Conservation (phyloP, 331 rosid genomes). For the Quercus phellos region DNA sequence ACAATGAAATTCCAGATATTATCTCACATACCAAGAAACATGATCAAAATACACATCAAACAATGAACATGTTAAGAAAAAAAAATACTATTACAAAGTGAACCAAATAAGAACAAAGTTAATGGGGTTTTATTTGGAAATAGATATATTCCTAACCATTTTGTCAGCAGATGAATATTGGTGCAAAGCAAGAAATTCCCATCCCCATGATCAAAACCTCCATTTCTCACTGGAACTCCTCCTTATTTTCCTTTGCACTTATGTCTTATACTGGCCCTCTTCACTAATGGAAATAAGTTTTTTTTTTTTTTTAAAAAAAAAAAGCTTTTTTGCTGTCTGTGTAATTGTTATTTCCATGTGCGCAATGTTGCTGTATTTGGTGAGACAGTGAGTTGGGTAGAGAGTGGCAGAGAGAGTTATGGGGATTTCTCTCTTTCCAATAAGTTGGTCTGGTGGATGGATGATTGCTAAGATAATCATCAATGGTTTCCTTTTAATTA, state of each 20-base stretch:
- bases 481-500: neutral
- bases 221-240: neutral
- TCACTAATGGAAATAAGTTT: neutral
- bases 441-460: constrained; percentile 25
- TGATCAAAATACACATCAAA: constrained; percentile 8
- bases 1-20: neutral
- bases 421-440: constrained; percentile 13
- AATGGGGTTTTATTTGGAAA: neutral
- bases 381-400: constrained; percentile 20
- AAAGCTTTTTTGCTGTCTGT: neutral
- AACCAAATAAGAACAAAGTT: neutral
- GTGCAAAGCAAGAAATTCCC: constrained; percentile 7
- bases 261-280: neutral
- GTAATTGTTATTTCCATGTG: constrained; percentile 2
- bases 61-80: neutral
- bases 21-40: constrained; percentile 17
- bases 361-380: constrained; percentile 5
- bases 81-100: neutral
- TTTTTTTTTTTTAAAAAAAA: neutral
- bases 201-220: neutral
- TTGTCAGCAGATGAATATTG: constrained; percentile 9
- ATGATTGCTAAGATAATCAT: constrained; percentile 1
- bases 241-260: neutral
- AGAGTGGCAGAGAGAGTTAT: constrained; percentile 17
- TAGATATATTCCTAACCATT: constrained; percentile 11